Evolutionary conservation across 257 asterid species (phyloP), one percentile per base, ranked within the genome.

Genomic region (Nicotiana attenuata): DNA sequence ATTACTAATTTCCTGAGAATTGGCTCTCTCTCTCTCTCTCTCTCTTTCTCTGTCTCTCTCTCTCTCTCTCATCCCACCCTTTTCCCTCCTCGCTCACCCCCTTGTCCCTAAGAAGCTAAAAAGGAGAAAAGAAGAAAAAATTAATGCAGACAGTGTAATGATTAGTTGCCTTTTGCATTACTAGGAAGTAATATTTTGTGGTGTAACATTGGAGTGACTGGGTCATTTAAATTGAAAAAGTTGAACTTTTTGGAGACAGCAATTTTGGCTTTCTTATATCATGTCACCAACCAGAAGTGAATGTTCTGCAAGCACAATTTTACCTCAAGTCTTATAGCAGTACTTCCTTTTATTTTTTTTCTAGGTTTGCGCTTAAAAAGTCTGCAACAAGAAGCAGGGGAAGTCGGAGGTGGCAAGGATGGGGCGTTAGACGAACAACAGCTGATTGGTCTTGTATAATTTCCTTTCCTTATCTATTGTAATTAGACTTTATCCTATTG

Each of bases 171-270:
- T 79, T 79, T 20, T 80, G 63, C 76, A 60, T 28, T 24, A 22
- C 26, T 63, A 24, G 76, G 63, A 38, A 63, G 22, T 79, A 16
- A 38, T 14, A 41, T 66, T 35, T 7, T 29, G 68, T 63, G 67
- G 57, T 31, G 76, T 22, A 19, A 52, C 82, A 64, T 80, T 63
- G 67, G 57, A n/a, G 76, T 22, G 28, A 52, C 82, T 80, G 64
- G 14, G 78, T 45, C 16, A 15, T 3, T 20, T 16, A 7, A 13
- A 77, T 38, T 38, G 59, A 19, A 31, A 33, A 33, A 60, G 0
- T 78, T 50, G 75, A 78, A 16, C n/a, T 60, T 7, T 78, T 20
- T 22, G 41, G 79, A 73, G 41, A 47, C 15, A 50, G 5, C 45
- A 24, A 15, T 47, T 47, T 71, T 4, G 0, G 16, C 24, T 73